phyloP scores from a whole-genome alignment of 495 filamentous ascomycete genomes.

The Neurospora intermedia region DNA sequence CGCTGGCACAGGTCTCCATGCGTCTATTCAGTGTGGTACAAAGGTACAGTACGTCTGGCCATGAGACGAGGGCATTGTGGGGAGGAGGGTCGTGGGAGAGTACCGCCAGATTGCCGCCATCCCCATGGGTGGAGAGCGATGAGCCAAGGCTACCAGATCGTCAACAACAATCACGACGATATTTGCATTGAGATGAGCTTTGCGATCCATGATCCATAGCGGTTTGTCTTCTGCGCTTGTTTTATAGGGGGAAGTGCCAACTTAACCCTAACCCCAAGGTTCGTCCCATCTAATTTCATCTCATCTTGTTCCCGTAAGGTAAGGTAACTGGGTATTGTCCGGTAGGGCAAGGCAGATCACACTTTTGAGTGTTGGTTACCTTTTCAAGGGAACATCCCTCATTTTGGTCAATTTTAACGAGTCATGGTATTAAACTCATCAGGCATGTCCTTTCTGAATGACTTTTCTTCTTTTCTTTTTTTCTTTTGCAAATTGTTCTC shows the following conservation, averaged over 20 bases:
- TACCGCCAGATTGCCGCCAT: not conserved
- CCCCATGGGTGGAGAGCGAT: not conserved
- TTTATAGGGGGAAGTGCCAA: not conserved
- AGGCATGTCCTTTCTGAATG: not conserved
- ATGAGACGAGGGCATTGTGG: not conserved
- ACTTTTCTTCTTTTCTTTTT: not conserved
- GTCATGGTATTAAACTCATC: not conserved
- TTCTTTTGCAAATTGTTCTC: not conserved
- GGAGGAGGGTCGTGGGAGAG: not conserved
- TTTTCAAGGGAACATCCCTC: not conserved
- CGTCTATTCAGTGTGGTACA: not conserved
- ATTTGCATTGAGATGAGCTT: not conserved
- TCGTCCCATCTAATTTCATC: not conserved
- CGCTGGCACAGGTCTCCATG: not conserved
- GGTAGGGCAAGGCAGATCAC: not conserved
- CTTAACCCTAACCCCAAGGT: not conserved
- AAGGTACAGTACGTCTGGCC: no score
- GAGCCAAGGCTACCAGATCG: not conserved
- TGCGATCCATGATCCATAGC: not conserved
- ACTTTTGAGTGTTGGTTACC: not conserved
- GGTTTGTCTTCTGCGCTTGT: not conserved
- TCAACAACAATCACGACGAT: not conserved
- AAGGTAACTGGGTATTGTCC: not conserved
- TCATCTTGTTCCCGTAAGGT: not conserved
- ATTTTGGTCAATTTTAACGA: not conserved